Evolutionary conservation across 2,329 filamentous ascomycete genomes (phyloP), one percentile per base, ranked within the genome.

Genomic region (Epichloe uncinata): DNA sequence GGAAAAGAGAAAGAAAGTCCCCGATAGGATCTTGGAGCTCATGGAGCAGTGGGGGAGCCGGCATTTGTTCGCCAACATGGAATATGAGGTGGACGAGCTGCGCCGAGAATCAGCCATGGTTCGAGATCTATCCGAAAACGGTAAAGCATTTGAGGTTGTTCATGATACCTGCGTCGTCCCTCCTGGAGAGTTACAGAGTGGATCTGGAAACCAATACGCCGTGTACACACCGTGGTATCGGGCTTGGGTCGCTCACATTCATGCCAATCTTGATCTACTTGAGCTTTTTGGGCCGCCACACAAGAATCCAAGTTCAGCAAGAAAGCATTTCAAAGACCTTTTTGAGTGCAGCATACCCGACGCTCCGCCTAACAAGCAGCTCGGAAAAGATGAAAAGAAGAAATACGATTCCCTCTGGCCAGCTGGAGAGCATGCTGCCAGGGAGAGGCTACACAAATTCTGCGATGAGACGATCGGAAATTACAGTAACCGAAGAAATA

Each of bases 31-130:
- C 9, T 57, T 85, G 2, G 75, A 82, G 47, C 68, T 90, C 40
- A 78, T 85, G 62, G 69, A 78, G 33, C 69, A 79, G 53, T 95
- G 87, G 88, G 78, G 78, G 0, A 84, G 79, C 1, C 82, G 74
- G 45, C 85, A 93, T 58, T 56, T 95, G 2, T 94, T 81, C 59
- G 81, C 85, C 45, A 95, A 95, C 61, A 79, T 89, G 51, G 89
- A 95, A 63, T 95, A 95, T 59, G 90, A 95, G 63, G 87, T 94
- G 0, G 90, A 96, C 61, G 90, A 95, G 67, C 67, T 95, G 51
- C 73, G 89, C 42, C 74, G 89, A 5, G 90, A 96, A 58, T 79
- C 81, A 1, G 72, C 71, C 30, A 67, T 95, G 59, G 74, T 87
- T 1, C 74, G 70, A 30, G 64, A 73, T 40, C 78, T 84, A 52